Conservation (phyloP, 192 early-diverging fungal species). For the Funneliformis mosseae region DNA sequence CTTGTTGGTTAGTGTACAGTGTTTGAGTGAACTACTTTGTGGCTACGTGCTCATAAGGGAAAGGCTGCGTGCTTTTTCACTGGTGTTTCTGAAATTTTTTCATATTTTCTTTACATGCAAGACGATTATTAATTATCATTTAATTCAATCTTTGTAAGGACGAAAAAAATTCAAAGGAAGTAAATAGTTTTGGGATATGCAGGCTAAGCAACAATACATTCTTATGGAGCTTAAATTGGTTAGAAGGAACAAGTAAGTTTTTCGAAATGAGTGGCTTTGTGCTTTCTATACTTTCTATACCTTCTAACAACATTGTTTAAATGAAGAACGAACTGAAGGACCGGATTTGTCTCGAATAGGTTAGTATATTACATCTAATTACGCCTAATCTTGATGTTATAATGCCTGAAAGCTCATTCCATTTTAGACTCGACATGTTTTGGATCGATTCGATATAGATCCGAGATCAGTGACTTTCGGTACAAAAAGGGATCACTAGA, state of each 20-base stretch:
- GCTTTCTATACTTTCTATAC: background rate
- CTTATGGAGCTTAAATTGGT: no score
- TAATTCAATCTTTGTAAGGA: background rate
- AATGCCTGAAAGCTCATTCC: background rate
- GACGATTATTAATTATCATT: conserved; percentile 6
- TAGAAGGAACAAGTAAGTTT: background rate
- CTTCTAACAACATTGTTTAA: background rate
- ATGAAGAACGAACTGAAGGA: background rate
- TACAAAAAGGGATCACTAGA: background rate
- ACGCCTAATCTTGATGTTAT: background rate
- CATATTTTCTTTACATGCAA: background rate
- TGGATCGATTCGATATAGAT: background rate
- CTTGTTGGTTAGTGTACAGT: conserved; percentile 15
- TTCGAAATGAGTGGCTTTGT: background rate
- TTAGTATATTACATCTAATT: background rate
- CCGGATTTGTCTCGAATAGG: background rate
- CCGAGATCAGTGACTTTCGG: background rate
- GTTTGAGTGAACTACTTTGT: background rate
- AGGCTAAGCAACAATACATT: background rate
- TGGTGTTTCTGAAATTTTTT: background rate
- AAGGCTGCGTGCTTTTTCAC: background rate
- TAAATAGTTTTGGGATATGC: conserved; percentile 12
- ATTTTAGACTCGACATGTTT: conserved; percentile 16
- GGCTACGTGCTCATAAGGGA: background rate
- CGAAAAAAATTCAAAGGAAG: conserved; percentile 2